Conservation (phyloP, 2,329 filamentous ascomycete genomes). For the Cryphonectria carpinicola region DNA sequence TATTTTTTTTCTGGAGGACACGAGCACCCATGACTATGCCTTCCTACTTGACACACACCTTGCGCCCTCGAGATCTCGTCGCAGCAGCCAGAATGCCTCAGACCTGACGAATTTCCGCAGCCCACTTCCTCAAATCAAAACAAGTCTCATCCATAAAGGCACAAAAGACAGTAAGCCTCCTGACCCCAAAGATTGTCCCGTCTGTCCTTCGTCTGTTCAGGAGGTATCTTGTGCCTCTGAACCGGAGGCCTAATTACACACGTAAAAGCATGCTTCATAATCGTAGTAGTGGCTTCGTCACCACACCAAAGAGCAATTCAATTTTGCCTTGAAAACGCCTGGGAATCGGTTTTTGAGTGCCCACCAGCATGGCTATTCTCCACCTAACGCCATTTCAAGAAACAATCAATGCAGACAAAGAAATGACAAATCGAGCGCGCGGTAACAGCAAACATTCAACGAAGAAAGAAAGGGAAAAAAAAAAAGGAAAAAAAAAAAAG, state of each 20-base stretch:
- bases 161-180: not conserved
- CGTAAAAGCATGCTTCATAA: slow-evolving; percentile 24
- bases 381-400: not conserved
- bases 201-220: not conserved
- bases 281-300: slow-evolving; percentile 16
- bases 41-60: not conserved
- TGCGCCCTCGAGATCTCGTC: not conserved
- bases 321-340: not conserved
- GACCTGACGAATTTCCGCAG: not conserved
- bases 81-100: not conserved
- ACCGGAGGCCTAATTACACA: not conserved
- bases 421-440: not conserved
- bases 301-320: not conserved
- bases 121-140: not conserved
- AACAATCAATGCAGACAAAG: not conserved
- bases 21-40: not conserved
- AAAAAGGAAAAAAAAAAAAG: not conserved
- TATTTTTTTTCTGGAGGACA: not conserved
- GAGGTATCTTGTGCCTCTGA: not conserved
- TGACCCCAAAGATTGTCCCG: not conserved
- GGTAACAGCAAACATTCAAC: not conserved
- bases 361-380: not conserved
- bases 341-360: not conserved
- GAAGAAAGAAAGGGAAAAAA: not conserved
- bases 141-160: not conserved